phyloP scores from a whole-genome alignment of 257 asterid genomes.

The Ocimum tenuiflorum region DNA sequence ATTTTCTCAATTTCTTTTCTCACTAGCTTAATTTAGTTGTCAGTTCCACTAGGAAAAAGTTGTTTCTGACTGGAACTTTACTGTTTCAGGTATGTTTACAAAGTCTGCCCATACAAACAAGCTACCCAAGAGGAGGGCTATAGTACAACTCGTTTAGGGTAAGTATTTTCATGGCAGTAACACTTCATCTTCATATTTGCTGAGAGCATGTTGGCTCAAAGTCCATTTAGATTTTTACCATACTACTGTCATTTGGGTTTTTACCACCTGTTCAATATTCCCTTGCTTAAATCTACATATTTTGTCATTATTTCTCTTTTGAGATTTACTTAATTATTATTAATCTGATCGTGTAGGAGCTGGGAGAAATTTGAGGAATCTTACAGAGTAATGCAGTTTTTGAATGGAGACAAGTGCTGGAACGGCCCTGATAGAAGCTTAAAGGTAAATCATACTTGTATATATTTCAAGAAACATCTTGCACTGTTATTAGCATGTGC shows the following conservation, averaged over 20 bases:
- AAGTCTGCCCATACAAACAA: constrained; percentile 84
- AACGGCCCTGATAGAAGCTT: constrained; percentile 94
- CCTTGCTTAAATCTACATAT: constrained; percentile 11
- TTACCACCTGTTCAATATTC: too few relatives aligned
- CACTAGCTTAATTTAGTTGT: constrained; percentile 1
- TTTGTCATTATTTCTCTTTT: background rate
- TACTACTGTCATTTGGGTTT: background rate
- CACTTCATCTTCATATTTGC: constrained; percentile 9
- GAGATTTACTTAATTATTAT: constrained; percentile 2
- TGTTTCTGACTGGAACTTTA: constrained; percentile 4
- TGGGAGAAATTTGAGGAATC: constrained; percentile 94
- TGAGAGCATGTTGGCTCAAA: background rate
- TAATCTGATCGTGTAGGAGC: constrained; percentile 40
- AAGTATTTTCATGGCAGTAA: constrained; percentile 23
- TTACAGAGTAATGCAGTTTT: constrained; percentile 58
- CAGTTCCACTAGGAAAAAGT: background rate
- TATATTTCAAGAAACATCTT: constrained; percentile 5
- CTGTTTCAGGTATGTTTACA: constrained; percentile 76
- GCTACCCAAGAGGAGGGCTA: constrained; percentile 91
- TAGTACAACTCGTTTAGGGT: constrained; percentile 94
- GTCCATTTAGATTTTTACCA: background rate
- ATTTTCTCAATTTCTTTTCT: constrained; percentile 16
- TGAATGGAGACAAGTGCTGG: constrained; percentile 93
- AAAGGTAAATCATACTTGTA: constrained; percentile 40
- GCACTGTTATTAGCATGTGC: background rate